Conservation (phyloP, 768 basidiomycete genomes). For the Suillus occidentalis region DNA sequence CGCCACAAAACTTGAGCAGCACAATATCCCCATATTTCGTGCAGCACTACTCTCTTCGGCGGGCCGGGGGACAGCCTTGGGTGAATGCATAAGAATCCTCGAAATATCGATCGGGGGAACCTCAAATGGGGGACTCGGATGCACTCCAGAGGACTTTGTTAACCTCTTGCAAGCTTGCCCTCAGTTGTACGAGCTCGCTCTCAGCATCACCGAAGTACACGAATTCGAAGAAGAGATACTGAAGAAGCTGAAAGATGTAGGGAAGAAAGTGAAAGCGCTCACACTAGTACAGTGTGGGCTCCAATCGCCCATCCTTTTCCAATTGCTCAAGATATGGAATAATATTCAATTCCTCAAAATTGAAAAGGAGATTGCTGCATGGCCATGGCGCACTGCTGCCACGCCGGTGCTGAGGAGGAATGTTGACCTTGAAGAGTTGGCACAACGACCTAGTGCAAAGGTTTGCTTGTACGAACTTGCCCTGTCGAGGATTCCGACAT, state of each 20-base stretch:
- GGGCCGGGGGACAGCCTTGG: slow-evolving; percentile 15
- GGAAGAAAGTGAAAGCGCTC: slow-evolving; percentile 33
- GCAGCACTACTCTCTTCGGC: slow-evolving; percentile 20
- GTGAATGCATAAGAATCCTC: slow-evolving; percentile 22
- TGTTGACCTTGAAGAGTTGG: not conserved
- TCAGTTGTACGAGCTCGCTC: slow-evolving; percentile 34
- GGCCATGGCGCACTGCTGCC: slow-evolving; percentile 29
- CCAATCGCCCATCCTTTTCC: slow-evolving; percentile 45
- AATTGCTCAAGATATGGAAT: slow-evolving; percentile 40
- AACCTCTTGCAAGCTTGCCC: slow-evolving; percentile 28
- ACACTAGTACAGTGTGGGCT: slow-evolving; percentile 35
- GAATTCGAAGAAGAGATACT: slow-evolving; percentile 29
- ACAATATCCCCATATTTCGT: slow-evolving; percentile 14
- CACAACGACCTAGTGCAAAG: slow-evolving; percentile 12
- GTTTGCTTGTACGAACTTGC: slow-evolving; percentile 42
- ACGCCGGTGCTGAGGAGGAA: slow-evolving; percentile 12
- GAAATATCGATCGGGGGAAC: slow-evolving; percentile 19
- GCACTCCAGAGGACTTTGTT: slow-evolving; percentile 14
- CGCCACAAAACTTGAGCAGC: slow-evolving; percentile 10
- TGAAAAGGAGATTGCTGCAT: slow-evolving; percentile 36
- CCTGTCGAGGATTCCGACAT: slow-evolving; percentile 35
- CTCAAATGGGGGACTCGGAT: slow-evolving; percentile 2
- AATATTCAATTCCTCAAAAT: slow-evolving; percentile 39
- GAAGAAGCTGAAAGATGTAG: slow-evolving; percentile 21
- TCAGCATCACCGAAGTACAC: slow-evolving; percentile 27